A percentile compares a stretch with the other conserved stretches of the same genome.
phyloP scores from a whole-genome alignment of 2,329 filamentous ascomycete genomes.

The Fusarium sp. region DNA sequence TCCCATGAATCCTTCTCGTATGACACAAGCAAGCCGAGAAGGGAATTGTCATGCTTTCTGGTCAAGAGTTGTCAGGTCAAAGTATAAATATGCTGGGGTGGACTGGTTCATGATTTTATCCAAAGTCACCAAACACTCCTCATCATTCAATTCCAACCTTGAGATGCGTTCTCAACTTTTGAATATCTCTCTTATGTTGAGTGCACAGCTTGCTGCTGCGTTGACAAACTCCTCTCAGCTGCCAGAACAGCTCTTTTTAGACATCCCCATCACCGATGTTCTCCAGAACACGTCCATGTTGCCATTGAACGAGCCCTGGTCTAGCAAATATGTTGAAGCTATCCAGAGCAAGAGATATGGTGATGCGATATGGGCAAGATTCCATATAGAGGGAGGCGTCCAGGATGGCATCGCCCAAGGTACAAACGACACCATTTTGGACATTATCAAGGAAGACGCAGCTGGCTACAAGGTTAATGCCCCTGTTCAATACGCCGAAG shows the following conservation, averaged over 20 bases:
- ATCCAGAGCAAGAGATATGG: not conserved
- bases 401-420: not conserved
- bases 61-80: not conserved
- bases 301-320: not conserved
- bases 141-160: too few species aligned
- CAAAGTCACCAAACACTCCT: too few species aligned
- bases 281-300: not conserved
- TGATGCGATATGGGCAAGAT: not conserved
- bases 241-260: not conserved
- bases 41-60: not conserved
- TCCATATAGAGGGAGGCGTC: not conserved
- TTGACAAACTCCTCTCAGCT: not conserved
- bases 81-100: not conserved
- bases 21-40: not conserved
- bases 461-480: not conserved
- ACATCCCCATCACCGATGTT: not conserved
- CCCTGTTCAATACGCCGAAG: not conserved
- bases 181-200: not conserved
- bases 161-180: not conserved
- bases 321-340: not conserved
- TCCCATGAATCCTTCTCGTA: not conserved
- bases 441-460: not conserved
- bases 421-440: not conserved
- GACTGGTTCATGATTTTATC: rapidly evolving
- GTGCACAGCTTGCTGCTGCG: not conserved